Base-by-base conservation (phyloP, 2,329 filamentous ascomycete genomes). In the Diplodia scrobiculata region DNA sequence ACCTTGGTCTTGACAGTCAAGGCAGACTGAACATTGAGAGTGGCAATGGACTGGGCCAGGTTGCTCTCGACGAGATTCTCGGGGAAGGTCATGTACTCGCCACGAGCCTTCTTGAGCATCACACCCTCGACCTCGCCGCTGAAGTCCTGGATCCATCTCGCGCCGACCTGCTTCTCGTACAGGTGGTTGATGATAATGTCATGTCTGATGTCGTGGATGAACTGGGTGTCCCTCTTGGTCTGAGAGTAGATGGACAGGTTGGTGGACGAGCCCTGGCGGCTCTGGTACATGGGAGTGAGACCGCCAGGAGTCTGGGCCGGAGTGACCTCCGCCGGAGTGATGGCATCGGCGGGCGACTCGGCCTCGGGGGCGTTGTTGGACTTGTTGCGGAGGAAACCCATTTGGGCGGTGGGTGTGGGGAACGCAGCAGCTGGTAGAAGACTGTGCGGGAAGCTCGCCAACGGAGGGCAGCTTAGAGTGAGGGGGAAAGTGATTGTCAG, bases 121-220 rank as follows among this genome's bases (percentile, higher is more conserved):
- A 58, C 53, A 21, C 64, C 64, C 36, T 66, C 64, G 17, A 59
- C 53, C 34, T 21, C 47, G 17, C 64, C 64, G 34, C 54, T 66
- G 34, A 60, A 59, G 53, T 66, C 64, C 14, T 52, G 32, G 19
- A 66, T 66, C 64, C 64, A 66, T 53, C 53, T 59, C 9, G 45
- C 29, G 7, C 52, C 53, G 11, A 59, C 53, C 54, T 66, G 64
- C 27, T 59, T 58, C 47, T 66, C 53, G 54, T 66, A 60, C 47
- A 66, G 48, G 45, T 59, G 54, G 47, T 66, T 66, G 64, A 66
- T 60, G 45, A 66, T 66, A 34, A 66, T 54, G 10, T 58, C 64
- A 19, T 66, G 64, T 45, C 64, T 51, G 19, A 66, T 66, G 19
- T 66, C 64, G 11, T 66, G 54, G 45, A 66, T 60, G 53, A 66